Percentiles rank a stretch among this genome's conserved stretches.
phyloP scores from a whole-genome alignment of 176 grass and related monocot species.

The Aegilops sharonensis region DNA sequence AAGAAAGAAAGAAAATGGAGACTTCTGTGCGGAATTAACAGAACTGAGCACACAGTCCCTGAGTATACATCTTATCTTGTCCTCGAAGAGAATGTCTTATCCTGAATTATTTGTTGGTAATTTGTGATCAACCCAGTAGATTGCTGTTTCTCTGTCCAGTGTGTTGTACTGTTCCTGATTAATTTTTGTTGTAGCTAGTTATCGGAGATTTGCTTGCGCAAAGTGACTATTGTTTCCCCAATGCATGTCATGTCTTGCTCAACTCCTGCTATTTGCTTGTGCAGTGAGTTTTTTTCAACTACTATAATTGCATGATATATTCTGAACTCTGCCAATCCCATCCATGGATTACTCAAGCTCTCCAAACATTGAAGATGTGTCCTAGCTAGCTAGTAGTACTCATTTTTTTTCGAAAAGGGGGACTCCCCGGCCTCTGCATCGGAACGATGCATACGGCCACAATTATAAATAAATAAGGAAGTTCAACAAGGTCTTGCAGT shows the following conservation, averaged over 20 bases:
- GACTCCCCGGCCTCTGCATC: too few species aligned
- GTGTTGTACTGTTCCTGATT: neutral
- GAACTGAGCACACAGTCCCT: neutral
- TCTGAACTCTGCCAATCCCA: neutral
- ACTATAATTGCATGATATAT: neutral
- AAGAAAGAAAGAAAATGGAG: too few species aligned
- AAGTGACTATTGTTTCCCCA: neutral
- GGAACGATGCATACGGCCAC: too few species aligned
- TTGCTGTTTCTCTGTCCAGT: neutral
- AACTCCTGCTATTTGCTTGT: neutral
- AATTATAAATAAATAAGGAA: too few species aligned
- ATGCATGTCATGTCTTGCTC: neutral
- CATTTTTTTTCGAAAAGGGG: too few species aligned
- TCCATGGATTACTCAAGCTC: too few species aligned
- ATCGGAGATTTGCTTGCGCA: neutral
- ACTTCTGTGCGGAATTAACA: neutral
- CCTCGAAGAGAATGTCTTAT: neutral
- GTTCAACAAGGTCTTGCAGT: too few species aligned
- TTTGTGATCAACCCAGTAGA: neutral
- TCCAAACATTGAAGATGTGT: neutral
- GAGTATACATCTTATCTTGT: too few species aligned
- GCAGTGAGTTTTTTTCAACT: neutral
- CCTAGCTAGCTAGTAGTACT: too few species aligned
- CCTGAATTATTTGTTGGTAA: neutral
- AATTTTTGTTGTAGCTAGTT: neutral